A percentile compares a stretch with the other conserved stretches of the same genome.
Evolutionary conservation across 768 basidiomycete species (phyloP).

Genomic region (Rhizopogon vulgaris): DNA sequence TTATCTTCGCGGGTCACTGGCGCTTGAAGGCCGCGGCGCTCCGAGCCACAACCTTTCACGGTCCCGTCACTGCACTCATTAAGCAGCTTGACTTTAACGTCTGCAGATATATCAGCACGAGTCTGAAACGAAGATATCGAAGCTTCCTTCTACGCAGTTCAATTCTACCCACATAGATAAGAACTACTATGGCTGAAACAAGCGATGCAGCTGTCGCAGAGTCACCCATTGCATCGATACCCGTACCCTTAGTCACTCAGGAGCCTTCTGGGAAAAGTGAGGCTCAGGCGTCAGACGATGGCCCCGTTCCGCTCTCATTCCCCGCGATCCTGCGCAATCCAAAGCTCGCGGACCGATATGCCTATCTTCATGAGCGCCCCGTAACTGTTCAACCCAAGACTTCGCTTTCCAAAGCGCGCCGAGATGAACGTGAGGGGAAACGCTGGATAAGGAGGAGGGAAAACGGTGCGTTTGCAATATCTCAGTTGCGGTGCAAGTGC

Average conservation of each 20-base stretch:
- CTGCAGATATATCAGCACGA: too few relatives aligned
- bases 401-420: slow-evolving; percentile 33
- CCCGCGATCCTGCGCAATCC: slow-evolving; percentile 63
- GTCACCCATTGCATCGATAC: background rate
- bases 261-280: background rate
- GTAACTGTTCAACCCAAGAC: slow-evolving; percentile 9
- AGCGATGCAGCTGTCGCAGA: background rate
- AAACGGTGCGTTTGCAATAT: slow-evolving; percentile 46
- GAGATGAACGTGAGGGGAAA: slow-evolving; percentile 69
- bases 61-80: too few relatives aligned
- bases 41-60: too few relatives aligned
- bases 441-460: slow-evolving; percentile 73
- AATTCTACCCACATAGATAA: background rate
- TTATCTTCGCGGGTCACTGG: too few relatives aligned
- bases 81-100: too few relatives aligned
- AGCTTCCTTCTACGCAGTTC: background rate
- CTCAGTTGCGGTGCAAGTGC: background rate
- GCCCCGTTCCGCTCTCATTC: slow-evolving; percentile 57
- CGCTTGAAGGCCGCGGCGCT: too few relatives aligned
- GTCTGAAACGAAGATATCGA: background rate
- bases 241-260: too few relatives aligned
- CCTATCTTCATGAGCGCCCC: slow-evolving; percentile 37
- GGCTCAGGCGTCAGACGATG: background rate
- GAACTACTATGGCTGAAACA: background rate
- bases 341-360: slow-evolving; percentile 44